Percentiles rank a stretch among this genome's conserved stretches.
These are phyloP conservation scores for Cladosporium sphaerospermum DNA, from an alignment of 2,329 filamentous ascomycete species.

Conservation along the genomic window DNA sequence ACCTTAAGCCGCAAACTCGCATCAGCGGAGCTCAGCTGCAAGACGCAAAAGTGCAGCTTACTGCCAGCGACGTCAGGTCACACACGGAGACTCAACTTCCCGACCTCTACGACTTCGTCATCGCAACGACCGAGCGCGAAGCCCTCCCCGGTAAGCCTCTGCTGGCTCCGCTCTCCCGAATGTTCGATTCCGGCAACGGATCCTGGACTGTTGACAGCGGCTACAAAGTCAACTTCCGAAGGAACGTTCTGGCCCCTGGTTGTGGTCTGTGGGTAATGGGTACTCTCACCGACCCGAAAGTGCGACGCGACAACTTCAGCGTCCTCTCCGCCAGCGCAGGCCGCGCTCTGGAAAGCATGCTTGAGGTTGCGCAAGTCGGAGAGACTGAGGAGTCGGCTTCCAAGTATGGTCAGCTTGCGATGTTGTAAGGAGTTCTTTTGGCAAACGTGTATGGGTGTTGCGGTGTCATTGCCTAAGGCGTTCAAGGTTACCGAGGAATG, in stretches of 20 bases:
- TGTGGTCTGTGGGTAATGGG: constrained; percentile 23
- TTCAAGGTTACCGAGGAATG: too few relatives aligned
- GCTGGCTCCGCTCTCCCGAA: constrained; percentile 11
- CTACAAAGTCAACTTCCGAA: constrained; percentile 21
- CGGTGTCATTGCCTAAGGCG: too few relatives aligned
- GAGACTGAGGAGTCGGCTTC: constrained; percentile 1
- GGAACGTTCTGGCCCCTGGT: constrained; percentile 13
- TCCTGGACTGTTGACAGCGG: constrained; percentile 17
- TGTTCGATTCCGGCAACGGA: constrained; percentile 15
- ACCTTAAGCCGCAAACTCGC: constrained; percentile 14
- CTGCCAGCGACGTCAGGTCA: constrained; percentile 15
- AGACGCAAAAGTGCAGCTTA: constrained; percentile 13
- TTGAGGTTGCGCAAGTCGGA: constrained; percentile 12
- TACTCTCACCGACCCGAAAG: constrained; percentile 15
- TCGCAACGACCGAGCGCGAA: constrained; percentile 18
- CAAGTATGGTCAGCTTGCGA: constrained; percentile 16
- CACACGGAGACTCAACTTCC: constrained; percentile 11
- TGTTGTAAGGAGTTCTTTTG: constrained; percentile 14
- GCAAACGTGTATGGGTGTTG: too few relatives aligned
- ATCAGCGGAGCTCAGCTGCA: constrained; percentile 14
- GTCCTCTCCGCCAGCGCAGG: constrained; percentile 19
- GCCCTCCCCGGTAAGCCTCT: constrained; percentile 14
- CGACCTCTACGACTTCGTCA: constrained; percentile 17
- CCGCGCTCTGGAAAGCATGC: constrained; percentile 15
- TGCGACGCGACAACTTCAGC: constrained; percentile 18